Conservation (phyloP, 1,139 yeast genomes). For the Yamadazyma sp. region DNA sequence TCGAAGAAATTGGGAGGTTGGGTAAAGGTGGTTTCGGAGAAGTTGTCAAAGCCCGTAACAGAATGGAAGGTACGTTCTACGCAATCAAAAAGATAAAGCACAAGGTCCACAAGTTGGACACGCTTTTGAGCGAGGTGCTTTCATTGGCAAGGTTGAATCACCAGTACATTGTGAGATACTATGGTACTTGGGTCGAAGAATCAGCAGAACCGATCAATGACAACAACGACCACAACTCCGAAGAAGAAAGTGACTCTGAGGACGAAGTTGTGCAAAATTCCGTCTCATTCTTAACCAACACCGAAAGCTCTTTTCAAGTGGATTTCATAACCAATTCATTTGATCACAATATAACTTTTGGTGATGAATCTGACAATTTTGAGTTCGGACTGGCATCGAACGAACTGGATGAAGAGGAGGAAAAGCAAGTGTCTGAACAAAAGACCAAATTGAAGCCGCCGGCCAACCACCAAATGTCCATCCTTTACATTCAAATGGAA, state of each 20-base stretch:
- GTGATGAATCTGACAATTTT: slow-evolving; percentile 27
- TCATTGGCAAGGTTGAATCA: slow-evolving; percentile 89
- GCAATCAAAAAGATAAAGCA: slow-evolving; percentile 92
- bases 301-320: slow-evolving; percentile 42
- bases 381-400: slow-evolving; percentile 26
- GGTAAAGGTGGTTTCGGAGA: slow-evolving; percentile 98
- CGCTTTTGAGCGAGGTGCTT: slow-evolving; percentile 86
- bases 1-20: slow-evolving; percentile 88
- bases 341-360: slow-evolving; percentile 59
- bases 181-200: slow-evolving; percentile 96
- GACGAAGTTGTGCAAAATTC: slow-evolving; percentile 22
- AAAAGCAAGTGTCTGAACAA: background rate
- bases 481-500: slow-evolving; percentile 90
- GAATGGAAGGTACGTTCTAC: slow-evolving; percentile 90
- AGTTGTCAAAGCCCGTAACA: slow-evolving; percentile 90
- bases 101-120: slow-evolving; percentile 72
- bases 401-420: slow-evolving; percentile 5
- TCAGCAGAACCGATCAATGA: slow-evolving; percentile 21
- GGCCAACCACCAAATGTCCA: slow-evolving; percentile 31
- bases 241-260: slow-evolving; percentile 17
- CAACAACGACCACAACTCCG: background rate
- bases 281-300: slow-evolving; percentile 30
- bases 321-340: slow-evolving; percentile 71
- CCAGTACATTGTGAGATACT: slow-evolving; percentile 92
- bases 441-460: background rate